A percentile compares a stretch with the other conserved stretches of the same genome.
Conservation (phyloP, 2,329 filamentous ascomycete species). For the Hymenoscyphus scutula region DNA sequence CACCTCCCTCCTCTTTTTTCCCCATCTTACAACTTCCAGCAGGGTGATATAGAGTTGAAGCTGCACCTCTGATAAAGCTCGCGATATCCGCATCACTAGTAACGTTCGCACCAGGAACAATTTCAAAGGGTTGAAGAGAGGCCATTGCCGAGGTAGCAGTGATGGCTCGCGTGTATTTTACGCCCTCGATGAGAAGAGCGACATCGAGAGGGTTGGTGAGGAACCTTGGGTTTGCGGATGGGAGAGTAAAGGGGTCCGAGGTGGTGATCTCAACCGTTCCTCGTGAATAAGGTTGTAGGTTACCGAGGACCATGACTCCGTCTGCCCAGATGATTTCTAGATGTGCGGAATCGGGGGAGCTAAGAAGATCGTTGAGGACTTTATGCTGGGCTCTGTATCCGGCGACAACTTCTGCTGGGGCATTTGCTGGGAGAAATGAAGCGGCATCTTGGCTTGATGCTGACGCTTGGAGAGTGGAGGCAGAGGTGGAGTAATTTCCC, state of each 20-base stretch:
- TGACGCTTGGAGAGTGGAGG: constrained; percentile 3
- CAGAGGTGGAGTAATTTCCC: constrained; percentile 6
- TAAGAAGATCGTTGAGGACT: constrained; percentile 4
- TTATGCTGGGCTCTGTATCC: constrained; percentile 14
- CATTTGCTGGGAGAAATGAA: constrained; percentile 1
- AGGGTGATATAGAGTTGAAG: constrained; percentile 39
- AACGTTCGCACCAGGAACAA: constrained; percentile 32
- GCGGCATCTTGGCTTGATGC: constrained; percentile 5
- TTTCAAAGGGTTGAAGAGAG: constrained; percentile 29
- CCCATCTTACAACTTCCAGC: constrained; percentile 34
- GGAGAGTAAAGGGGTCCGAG: constrained; percentile 29
- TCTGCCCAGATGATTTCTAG: constrained; percentile 10
- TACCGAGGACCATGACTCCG: not conserved
- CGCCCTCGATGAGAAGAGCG: constrained; percentile 32
- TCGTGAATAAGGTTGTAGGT: constrained; percentile 29
- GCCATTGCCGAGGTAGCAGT: constrained; percentile 24
- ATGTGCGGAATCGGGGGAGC: constrained; percentile 7
- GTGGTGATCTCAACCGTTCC: constrained; percentile 36
- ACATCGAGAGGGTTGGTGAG: constrained; percentile 40
- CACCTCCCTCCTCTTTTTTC: constrained; percentile 19
- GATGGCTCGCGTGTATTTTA: constrained; percentile 3
- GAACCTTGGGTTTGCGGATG: constrained; percentile 38
- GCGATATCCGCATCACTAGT: constrained; percentile 30
- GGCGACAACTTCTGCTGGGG: constrained; percentile 11
- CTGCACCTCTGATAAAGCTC: constrained; percentile 29